These are phyloP conservation scores for Sherardia arvensis DNA, from an alignment of 257 asterid genomes.

Conservation along the genomic window DNA sequence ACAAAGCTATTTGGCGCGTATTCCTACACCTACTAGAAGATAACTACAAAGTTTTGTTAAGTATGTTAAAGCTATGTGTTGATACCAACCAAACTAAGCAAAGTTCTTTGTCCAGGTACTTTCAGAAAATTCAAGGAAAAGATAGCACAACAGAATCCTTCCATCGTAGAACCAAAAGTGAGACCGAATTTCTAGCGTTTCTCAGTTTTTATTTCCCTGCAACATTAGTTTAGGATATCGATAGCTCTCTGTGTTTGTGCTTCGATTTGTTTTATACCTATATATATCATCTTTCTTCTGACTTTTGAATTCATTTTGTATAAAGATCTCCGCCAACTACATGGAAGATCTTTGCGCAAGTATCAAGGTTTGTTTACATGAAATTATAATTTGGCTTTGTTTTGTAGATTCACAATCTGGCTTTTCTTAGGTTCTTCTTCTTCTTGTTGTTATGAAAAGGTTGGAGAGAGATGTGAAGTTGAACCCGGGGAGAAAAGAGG, in stretches of 20 bases:
- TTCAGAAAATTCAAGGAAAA: slow-evolving; percentile 85
- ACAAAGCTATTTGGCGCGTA: background rate
- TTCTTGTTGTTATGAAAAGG: slow-evolving; percentile 25
- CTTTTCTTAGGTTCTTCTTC: background rate
- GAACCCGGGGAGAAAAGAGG: slow-evolving; percentile 94
- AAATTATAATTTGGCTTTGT: background rate
- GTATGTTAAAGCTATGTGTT: background rate
- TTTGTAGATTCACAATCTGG: background rate
- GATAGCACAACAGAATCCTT: slow-evolving; percentile 42
- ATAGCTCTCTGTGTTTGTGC: background rate
- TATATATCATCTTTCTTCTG: background rate
- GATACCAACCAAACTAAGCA: background rate
- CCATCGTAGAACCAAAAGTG: slow-evolving; percentile 54
- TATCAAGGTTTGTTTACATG: slow-evolving; percentile 48
- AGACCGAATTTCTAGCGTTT: slow-evolving; percentile 7
- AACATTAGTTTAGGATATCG: background rate
- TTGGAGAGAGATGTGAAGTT: slow-evolving; percentile 89
- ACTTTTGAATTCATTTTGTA: slow-evolving; percentile 7
- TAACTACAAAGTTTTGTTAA: background rate
- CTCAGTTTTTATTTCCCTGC: background rate
- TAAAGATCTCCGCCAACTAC: slow-evolving; percentile 53
- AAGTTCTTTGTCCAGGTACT: slow-evolving; percentile 49
- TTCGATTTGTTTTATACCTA: background rate
- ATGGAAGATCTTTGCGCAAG: slow-evolving; percentile 69
- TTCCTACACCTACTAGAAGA: background rate